Percentiles rank a stretch among this genome's conserved stretches.
These are phyloP conservation scores for Akanthomyces dipterigenus DNA, from an alignment of 2,329 filamentous ascomycete species.

Conservation along the genomic window DNA sequence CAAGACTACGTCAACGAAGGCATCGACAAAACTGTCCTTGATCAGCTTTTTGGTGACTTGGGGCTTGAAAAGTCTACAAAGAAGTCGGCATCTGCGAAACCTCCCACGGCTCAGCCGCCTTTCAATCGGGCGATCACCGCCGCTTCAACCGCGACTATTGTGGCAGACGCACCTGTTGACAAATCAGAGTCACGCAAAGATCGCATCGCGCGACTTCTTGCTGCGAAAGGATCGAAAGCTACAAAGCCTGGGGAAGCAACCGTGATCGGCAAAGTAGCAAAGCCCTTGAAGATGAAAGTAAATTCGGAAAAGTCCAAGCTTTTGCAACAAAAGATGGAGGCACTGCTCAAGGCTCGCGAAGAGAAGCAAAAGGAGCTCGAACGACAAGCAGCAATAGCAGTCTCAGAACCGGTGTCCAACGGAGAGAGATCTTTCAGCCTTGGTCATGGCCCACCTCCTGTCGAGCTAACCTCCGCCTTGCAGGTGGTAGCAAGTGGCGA, in stretches of 20 bases:
- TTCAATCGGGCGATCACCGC: not conserved
- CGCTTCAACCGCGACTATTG: not conserved
- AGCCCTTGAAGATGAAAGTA: conserved; percentile 35
- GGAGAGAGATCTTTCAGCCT: not conserved
- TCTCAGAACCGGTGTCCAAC: not conserved
- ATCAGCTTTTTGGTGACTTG: conserved; percentile 60
- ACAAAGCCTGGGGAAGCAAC: conserved; percentile 15
- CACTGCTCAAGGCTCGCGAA: conserved; percentile 55
- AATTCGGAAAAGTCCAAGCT: conserved; percentile 65
- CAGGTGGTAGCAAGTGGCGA: not conserved
- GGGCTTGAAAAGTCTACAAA: conserved; percentile 42
- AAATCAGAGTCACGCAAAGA: conserved; percentile 62
- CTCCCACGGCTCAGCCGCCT: not conserved
- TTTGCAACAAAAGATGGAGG: conserved; percentile 71
- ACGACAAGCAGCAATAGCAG: conserved; percentile 1
- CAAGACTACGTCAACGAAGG: conserved; percentile 68
- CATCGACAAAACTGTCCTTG: conserved; percentile 56
- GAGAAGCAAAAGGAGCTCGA: conserved; percentile 23
- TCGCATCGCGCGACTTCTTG: conserved; percentile 67
- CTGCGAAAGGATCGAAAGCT: conserved; percentile 59
- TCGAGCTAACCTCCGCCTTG: not conserved
- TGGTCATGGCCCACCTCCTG: not conserved
- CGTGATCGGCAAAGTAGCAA: conserved; percentile 12
- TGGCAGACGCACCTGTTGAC: conserved; percentile 13
- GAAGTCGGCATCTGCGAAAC: not conserved